A percentile compares a stretch with the other conserved stretches of the same genome.
Conservation (phyloP, 2,329 filamentous ascomycete genomes). For the Lachnellula subtilissima region DNA sequence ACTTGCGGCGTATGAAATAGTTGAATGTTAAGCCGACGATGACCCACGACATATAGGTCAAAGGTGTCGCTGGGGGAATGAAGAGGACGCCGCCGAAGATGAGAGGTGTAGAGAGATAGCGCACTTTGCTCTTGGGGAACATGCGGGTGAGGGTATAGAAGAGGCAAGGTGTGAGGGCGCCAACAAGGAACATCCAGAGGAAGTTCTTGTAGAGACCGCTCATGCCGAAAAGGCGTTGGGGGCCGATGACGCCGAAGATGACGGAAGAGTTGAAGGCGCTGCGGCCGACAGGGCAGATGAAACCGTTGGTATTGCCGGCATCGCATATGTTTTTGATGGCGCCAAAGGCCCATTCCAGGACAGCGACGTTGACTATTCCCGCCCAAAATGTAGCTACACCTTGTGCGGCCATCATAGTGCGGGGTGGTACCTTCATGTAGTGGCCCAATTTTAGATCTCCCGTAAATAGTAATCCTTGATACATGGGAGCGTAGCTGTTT, state of each 20-base stretch:
- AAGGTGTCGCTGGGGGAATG: slow-evolving; percentile 64
- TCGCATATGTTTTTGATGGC: slow-evolving; percentile 63
- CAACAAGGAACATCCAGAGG: slow-evolving; percentile 68
- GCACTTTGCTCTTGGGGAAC: slow-evolving; percentile 56
- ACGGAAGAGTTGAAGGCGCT: slow-evolving; percentile 64
- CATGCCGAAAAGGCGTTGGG: slow-evolving; percentile 61
- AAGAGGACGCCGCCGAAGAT: slow-evolving; percentile 61
- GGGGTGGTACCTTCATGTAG: slow-evolving; percentile 55
- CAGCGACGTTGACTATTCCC: slow-evolving; percentile 60
- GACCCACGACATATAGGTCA: slow-evolving; percentile 65
- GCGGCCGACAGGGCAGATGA: slow-evolving; percentile 45
- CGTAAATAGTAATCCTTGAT: slow-evolving; percentile 43
- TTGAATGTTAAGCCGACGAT: slow-evolving; percentile 64
- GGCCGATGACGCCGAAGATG: slow-evolving; percentile 71
- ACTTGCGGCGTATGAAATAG: slow-evolving; percentile 59
- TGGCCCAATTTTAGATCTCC: slow-evolving; percentile 49
- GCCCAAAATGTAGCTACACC: slow-evolving; percentile 62
- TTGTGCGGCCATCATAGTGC: slow-evolving; percentile 62
- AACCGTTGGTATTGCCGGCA: slow-evolving; percentile 45
- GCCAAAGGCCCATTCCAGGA: slow-evolving; percentile 56
- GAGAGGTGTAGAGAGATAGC: slow-evolving; percentile 64
- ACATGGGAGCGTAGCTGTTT: slow-evolving; percentile 42
- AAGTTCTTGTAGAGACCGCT: slow-evolving; percentile 58
- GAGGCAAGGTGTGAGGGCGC: slow-evolving; percentile 56
- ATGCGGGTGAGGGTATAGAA: slow-evolving; percentile 52